A percentile compares a stretch with the other conserved stretches of the same genome.
Evolutionary conservation across 176 grass and related monocot genomes (phyloP).

Genomic region (Musa schizocarpa): DNA sequence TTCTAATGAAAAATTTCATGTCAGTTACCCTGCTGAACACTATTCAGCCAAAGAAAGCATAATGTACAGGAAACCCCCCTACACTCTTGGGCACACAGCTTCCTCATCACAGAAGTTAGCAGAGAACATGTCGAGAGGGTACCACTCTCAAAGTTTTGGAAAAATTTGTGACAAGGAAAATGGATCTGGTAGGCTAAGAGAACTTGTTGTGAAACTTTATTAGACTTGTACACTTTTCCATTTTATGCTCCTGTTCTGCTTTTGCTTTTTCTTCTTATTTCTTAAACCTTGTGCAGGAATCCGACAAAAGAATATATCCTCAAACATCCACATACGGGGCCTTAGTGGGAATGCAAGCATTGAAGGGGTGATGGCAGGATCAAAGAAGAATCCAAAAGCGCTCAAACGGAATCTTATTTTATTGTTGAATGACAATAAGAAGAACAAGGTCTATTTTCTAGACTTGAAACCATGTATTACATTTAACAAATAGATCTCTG

Average conservation of each 20-base stretch:
- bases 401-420: conserved; percentile 75
- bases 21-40: conserved; percentile 44
- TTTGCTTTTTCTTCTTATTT: neutral
- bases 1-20: conserved; percentile 25
- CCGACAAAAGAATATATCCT: conserved; percentile 33
- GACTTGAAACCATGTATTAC: neutral
- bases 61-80: conserved; percentile 59
- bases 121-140: conserved; percentile 41
- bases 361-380: conserved; percentile 45
- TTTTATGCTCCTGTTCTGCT: conserved; percentile 8
- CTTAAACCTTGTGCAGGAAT: conserved; percentile 27
- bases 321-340: conserved; percentile 32
- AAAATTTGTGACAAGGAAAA: conserved; percentile 51
- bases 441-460: conserved; percentile 55
- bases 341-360: conserved; percentile 40
- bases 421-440: conserved; percentile 93
- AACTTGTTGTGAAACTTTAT: conserved; percentile 17
- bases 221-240: conserved; percentile 27
- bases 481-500: neutral
- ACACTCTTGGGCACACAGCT: conserved; percentile 33
- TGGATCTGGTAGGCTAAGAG: conserved; percentile 62
- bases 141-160: conserved; percentile 43
- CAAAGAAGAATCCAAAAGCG: conserved; percentile 73
- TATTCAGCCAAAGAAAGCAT: conserved; percentile 42
- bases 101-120: conserved; percentile 49